A percentile compares a stretch with the other conserved stretches of the same genome.
Conservation (phyloP, 2,329 filamentous ascomycete species). For the Colletotrichum horii region DNA sequence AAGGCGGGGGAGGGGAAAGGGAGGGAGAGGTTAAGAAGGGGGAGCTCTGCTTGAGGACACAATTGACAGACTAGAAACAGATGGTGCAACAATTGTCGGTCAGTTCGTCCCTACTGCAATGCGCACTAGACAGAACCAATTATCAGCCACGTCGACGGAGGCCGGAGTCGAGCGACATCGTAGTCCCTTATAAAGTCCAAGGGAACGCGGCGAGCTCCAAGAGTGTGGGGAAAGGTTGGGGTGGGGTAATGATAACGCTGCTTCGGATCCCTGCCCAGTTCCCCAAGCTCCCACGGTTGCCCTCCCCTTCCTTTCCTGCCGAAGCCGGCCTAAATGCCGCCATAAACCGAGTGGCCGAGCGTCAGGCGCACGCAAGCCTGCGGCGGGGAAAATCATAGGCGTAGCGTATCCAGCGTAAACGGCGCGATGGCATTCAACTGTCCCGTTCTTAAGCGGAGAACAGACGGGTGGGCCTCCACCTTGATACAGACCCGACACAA, state of each 20-base stretch:
- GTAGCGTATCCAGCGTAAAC: slow-evolving; percentile 17
- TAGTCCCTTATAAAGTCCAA: slow-evolving; percentile 19
- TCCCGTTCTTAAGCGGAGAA: slow-evolving; percentile 2
- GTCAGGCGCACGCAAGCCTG: not conserved
- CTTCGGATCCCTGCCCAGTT: not conserved
- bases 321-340: slow-evolving; percentile 22
- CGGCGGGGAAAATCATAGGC: not conserved
- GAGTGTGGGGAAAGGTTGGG: slow-evolving; percentile 19
- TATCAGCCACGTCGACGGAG: slow-evolving; percentile 10
- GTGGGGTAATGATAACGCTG: slow-evolving; percentile 17
- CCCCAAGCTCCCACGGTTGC: not conserved
- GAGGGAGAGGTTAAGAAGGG: not conserved
- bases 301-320: not conserved
- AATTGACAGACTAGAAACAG: slow-evolving; percentile 8
- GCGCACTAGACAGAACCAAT: slow-evolving; percentile 1
- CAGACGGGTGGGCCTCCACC: not conserved
- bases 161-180: slow-evolving; percentile 16
- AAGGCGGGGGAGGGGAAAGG: not conserved
- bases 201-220: slow-evolving; percentile 13
- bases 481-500: not conserved
- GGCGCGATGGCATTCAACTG: not conserved
- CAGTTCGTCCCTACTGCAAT: not conserved
- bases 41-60: not conserved
- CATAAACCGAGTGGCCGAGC: slow-evolving; percentile 18
- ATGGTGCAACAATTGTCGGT: not conserved